phyloP scores from a whole-genome alignment of 2,329 filamentous ascomycete species.

The Didymella pomorum region DNA sequence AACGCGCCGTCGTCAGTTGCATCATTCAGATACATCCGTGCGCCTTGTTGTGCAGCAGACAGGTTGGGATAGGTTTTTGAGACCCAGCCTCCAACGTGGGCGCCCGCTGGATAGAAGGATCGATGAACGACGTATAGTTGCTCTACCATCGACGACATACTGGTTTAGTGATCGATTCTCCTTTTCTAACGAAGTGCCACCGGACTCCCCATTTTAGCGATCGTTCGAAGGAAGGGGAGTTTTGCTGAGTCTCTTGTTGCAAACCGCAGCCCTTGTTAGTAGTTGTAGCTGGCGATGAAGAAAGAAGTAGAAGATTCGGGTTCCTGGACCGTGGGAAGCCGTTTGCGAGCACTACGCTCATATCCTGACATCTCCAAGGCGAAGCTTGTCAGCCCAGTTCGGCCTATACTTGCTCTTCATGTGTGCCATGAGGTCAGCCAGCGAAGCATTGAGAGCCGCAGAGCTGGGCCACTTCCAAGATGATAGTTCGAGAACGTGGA shows the following conservation, averaged over 20 bases:
- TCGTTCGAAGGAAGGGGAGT: not conserved
- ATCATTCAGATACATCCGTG: not conserved
- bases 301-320: not conserved
- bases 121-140: not conserved
- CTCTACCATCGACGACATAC: not conserved
- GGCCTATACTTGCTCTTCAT: constrained; percentile 43
- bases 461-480: constrained; percentile 48
- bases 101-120: not conserved
- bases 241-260: not conserved
- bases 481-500: constrained; percentile 45
- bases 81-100: not conserved
- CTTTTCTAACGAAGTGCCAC: not conserved
- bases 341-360: constrained; percentile 16
- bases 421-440: constrained; percentile 43
- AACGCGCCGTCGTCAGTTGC: not conserved
- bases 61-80: not conserved
- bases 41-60: not conserved
- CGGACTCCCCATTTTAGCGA: not conserved
- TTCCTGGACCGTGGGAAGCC: not conserved
- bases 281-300: not conserved
- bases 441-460: constrained; percentile 37
- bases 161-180: not conserved
- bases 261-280: not conserved
- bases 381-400: constrained; percentile 39
- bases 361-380: constrained; percentile 40